Evolutionary conservation across 1,284 basidiomycete species (phyloP), one percentile per base, ranked within the genome.

Genomic region (Athelia psychrophila): DNA sequence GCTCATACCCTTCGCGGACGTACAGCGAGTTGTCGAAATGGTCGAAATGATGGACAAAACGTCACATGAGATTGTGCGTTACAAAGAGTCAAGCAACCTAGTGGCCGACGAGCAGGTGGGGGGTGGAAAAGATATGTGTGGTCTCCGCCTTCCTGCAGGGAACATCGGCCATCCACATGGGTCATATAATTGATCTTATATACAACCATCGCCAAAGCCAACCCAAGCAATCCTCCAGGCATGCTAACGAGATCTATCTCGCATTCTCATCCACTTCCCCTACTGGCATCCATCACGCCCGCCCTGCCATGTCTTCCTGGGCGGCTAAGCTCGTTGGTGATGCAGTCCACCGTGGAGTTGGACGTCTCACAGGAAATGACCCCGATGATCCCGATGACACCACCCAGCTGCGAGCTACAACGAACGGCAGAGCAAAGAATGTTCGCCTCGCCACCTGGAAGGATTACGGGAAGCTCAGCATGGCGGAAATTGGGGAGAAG

Each of bases 31-130:
- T 24, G 73, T 33, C 64, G 65, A 3, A 13, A 69, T 78, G 22
- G 52, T 69, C 2, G 72, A 79, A 51, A 60, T 64, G 3, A 67
- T 79, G 58, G 58, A 74, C 44, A 46, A 61, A 2, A 69, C 68
- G 0, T 69, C 76, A 0, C 48, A 57, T 2, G 60, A 69, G n/a
- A 73, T 81, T 5, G 68, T 70, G 16, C 55, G 69, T 24, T 60
- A 58, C 22, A 81, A 76, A 63, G 71, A 65, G 58, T n/a, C n/a
- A n/a, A n/a, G n/a, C n/a, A n/a, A n/a, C n/a, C n/a, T n/a, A n/a
- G n/a, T n/a, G n/a, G n/a, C n/a, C n/a, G n/a, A n/a, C n/a, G n/a
- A n/a, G n/a, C n/a, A n/a, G n/a, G n/a, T n/a, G n/a, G n/a, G n/a
- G n/a, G n/a, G n/a, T n/a, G n/a, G n/a, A n/a, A n/a, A n/a, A n/a